Evolutionary conservation across 2,329 filamentous ascomycete species (phyloP).

Genomic region (Aspergillus niger): DNA sequence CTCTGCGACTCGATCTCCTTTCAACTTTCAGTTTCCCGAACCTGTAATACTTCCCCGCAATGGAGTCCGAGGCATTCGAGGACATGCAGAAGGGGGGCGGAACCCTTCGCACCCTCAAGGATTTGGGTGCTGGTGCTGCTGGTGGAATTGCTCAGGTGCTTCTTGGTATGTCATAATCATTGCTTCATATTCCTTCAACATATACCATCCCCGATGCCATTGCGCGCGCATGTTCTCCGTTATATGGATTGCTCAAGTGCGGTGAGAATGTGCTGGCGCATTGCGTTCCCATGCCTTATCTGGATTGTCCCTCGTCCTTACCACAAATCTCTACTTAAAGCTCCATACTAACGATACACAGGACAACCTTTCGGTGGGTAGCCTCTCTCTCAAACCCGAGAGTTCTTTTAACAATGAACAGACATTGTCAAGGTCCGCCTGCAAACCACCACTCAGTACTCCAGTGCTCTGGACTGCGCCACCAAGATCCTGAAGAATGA

Average conservation of each 20-base stretch:
- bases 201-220: neutral
- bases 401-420: slow-evolving; percentile 30
- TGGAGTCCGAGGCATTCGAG: slow-evolving; percentile 41
- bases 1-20: neutral
- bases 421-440: slow-evolving; percentile 98
- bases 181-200: slow-evolving; percentile 4
- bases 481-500: slow-evolving; percentile 83
- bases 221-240: no score
- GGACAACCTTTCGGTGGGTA: slow-evolving; percentile 66
- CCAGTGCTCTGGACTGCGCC: slow-evolving; percentile 76
- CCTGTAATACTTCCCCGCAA: slow-evolving; percentile 13
- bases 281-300: neutral
- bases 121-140: slow-evolving; percentile 85
- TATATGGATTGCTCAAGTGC: neutral
- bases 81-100: slow-evolving; percentile 41
- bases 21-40: neutral
- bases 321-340: neutral
- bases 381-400: neutral
- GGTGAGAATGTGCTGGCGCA: neutral
- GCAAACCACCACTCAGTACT: slow-evolving; percentile 83
- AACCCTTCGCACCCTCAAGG: slow-evolving; percentile 71
- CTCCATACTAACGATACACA: slow-evolving; percentile 39
- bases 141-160: slow-evolving; percentile 94
- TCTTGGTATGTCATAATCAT: slow-evolving; percentile 65
- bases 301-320: neutral